Evolutionary conservation across 352 stramenopile species (phyloP).

Genomic region (Aphanomyces stellatus): DNA sequence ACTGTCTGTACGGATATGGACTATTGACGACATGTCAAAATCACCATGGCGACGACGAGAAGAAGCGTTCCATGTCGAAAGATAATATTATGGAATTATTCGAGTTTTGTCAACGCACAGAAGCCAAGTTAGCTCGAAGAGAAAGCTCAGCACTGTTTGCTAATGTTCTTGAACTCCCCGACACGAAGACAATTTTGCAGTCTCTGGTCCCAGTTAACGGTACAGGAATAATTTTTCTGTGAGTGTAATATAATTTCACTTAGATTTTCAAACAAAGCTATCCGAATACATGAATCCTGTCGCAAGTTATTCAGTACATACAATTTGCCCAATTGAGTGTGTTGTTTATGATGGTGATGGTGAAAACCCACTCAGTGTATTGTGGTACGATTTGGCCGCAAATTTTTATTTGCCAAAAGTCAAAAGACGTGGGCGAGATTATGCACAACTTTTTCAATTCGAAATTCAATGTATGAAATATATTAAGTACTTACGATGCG

Average conservation of each 20-base stretch:
- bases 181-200: conserved; percentile 2
- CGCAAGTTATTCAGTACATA: not conserved
- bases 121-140: conserved; percentile 6
- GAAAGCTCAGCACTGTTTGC: not conserved
- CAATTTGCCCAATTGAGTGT: not conserved
- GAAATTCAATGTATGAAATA: conserved; percentile 8
- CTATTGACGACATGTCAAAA: conserved; percentile 60
- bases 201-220: not conserved
- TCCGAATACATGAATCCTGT: conserved; percentile 7
- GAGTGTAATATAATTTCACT: too few relatives aligned
- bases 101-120: not conserved
- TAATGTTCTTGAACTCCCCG: not conserved
- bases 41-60: conserved; percentile 15
- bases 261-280: conserved; percentile 1
- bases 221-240: too few relatives aligned
- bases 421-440: conserved; percentile 12
- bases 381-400: conserved; percentile 9
- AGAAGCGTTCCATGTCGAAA: conserved; percentile 25
- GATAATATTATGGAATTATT: conserved; percentile 3
- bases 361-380: not conserved
- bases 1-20: conserved; percentile 65
- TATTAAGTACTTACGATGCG: conserved; percentile 4
- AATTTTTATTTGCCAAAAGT: conserved; percentile 6
- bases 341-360: not conserved
- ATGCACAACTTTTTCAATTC: conserved; percentile 8